A percentile compares a stretch with the other conserved stretches of the same genome.
Conservation (phyloP, 139 green algal species). For the Closterium sp. region DNA sequence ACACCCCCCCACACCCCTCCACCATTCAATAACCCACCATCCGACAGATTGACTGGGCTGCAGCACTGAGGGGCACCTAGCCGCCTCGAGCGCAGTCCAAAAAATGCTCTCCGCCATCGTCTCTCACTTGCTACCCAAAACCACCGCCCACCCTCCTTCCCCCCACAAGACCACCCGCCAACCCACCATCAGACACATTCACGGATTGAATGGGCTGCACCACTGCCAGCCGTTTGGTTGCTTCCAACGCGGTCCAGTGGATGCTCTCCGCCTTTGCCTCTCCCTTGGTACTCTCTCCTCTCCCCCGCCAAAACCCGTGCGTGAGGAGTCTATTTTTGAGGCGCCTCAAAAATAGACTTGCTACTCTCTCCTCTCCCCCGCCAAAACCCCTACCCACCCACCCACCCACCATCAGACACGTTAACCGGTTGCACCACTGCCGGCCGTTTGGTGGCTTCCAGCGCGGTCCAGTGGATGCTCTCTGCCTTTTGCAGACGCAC, state of each 20-base stretch:
- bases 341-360: no score
- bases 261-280: constrained; percentile 20
- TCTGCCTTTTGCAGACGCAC: constrained; percentile 37
- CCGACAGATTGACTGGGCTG: no score
- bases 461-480: constrained; percentile 21
- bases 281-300: constrained; percentile 25
- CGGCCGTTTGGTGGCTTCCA: constrained; percentile 12
- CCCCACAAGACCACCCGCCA: background rate
- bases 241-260: constrained; percentile 38
- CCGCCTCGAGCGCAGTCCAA: no score
- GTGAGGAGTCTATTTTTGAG: no score
- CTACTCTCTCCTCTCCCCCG: background rate
- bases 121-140: no score
- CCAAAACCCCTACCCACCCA: background rate
- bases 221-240: background rate
- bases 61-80: no score
- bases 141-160: background rate
- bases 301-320: background rate
- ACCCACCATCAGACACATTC: constrained; percentile 31
- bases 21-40: no score
- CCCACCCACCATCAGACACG: constrained; percentile 24
- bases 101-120: no score
- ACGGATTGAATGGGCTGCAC: constrained; percentile 31
- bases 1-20: no score
- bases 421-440: constrained; percentile 19